These are phyloP conservation scores for Nitzschia sp. DNA, from an alignment of 108 stramenopile genomes.

Conservation along the genomic window DNA sequence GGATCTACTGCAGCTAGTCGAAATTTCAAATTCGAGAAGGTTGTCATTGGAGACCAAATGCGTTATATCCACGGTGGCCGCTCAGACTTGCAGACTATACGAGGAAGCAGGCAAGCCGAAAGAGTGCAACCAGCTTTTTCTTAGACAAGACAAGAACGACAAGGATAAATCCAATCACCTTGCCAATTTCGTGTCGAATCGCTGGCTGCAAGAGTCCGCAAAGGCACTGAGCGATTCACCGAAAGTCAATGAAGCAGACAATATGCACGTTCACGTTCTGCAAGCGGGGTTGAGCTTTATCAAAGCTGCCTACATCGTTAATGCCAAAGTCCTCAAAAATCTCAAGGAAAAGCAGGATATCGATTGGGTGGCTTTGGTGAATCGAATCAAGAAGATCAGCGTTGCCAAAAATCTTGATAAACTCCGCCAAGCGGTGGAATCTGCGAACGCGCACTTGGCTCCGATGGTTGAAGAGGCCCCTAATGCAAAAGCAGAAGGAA, in stretches of 20 bases:
- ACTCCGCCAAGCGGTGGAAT: neutral
- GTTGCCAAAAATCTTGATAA: neutral
- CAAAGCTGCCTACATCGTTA: constrained; percentile 22
- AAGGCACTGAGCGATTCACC: neutral
- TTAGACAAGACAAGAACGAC: neutral
- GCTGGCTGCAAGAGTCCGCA: constrained; percentile 8
- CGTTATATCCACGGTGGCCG: constrained; percentile 2
- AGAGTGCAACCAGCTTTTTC: constrained; percentile 6
- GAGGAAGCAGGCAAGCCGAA: neutral
- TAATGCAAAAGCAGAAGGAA: too few species aligned
- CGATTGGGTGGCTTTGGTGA: constrained; percentile 9
- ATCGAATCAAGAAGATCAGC: neutral
- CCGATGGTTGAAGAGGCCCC: too few species aligned
- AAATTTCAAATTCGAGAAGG: neutral
- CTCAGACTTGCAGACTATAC: constrained; percentile 2
- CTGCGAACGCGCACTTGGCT: neutral
- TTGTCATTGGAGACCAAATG: constrained; percentile 20
- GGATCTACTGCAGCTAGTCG: neutral
- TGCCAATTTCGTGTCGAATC: constrained; percentile 18
- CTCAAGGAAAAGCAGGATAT: constrained; percentile 30
- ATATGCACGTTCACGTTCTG: constrained; percentile 18
- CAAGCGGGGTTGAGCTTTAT: constrained; percentile 12
- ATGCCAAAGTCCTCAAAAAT: constrained; percentile 2
- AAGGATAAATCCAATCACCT: constrained; percentile 15
- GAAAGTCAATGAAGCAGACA: neutral